These are phyloP conservation scores for Cercophora sp. DNA, from an alignment of 495 filamentous ascomycete genomes.

Conservation along the genomic window DNA sequence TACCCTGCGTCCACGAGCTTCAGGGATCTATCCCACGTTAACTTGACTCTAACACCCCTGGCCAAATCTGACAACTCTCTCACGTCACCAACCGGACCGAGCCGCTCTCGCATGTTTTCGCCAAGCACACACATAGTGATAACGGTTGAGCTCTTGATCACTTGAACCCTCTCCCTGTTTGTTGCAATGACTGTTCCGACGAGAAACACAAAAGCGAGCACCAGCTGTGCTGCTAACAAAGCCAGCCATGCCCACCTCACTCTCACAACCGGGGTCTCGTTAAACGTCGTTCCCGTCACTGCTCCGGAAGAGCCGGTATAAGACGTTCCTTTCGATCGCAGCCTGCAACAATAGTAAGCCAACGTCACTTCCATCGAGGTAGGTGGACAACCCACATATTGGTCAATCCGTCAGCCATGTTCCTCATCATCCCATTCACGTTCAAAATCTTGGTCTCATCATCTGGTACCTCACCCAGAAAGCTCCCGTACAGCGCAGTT, in stretches of 20 bases:
- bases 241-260: background rate
- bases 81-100: background rate
- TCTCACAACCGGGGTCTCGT: background rate
- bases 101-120: background rate
- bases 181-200: background rate
- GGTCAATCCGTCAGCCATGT: constrained; percentile 1
- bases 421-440: background rate
- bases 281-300: background rate
- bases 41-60: no score
- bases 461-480: background rate
- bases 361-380: background rate
- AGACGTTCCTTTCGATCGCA: background rate
- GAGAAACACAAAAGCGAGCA: background rate
- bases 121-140: background rate
- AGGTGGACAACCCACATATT: constrained; percentile 2
- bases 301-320: background rate
- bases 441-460: background rate
- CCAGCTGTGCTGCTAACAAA: background rate
- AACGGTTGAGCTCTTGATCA: background rate
- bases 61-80: no score
- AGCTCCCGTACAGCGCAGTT: constrained; percentile 4
- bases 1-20: no score
- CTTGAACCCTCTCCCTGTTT: background rate
- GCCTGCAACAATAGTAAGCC: background rate
- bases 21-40: no score